Evolutionary conservation across 495 filamentous ascomycete species (phyloP), one percentile per base, ranked within the genome.

Genomic region (Penicillium canariense): DNA sequence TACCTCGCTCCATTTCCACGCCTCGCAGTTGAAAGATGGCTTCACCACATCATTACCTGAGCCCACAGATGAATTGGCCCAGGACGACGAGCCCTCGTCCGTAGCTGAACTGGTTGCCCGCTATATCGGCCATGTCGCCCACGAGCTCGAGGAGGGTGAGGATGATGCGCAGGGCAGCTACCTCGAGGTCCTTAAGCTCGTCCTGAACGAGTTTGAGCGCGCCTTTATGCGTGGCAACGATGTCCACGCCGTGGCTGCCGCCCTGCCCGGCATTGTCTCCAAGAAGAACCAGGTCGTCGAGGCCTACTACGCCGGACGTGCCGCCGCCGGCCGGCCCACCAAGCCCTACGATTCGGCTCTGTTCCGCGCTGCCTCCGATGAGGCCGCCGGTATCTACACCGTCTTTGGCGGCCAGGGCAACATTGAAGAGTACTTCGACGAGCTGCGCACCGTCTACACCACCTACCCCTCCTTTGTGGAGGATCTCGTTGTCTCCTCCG

Each of bases 321-420:
- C 86, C 34, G 90, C 91, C 18, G 83, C 85, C 34, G 88, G 89
- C 55, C 82, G 94, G 50, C 82, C 88, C 23, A 89, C 93, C 61
- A 91, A 87, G 71, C 76, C 88, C 22, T 94, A 97, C 65, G 87
- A 96, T 61, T 97, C 95, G 27, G 94, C 94, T 12, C 81, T 99
- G 22, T 84, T 97, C 66, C 85, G 95, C 17, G 91, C 91, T 18
- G 91, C 90, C 4, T 84, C 83, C 3, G 92, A 97, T 38, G 83
- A 81, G 34, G 79, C 80, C 30, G 93, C 90, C 6, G 83, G 77
- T 50, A 78, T 97, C 36, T 97, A 96, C 76, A 89, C 84, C 45
- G 89, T 99, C 52, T 97, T 97, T 57, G 95, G 95, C 40, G 95
- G 95, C n/a, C 95, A 99, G 68, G 95, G 95, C 49, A 99, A 97